Percentiles rank a stretch among this genome's conserved stretches.
These are phyloP conservation scores for Termitomyces sp. DNA, from an alignment of 768 basidiomycete genomes.

Conservation along the genomic window DNA sequence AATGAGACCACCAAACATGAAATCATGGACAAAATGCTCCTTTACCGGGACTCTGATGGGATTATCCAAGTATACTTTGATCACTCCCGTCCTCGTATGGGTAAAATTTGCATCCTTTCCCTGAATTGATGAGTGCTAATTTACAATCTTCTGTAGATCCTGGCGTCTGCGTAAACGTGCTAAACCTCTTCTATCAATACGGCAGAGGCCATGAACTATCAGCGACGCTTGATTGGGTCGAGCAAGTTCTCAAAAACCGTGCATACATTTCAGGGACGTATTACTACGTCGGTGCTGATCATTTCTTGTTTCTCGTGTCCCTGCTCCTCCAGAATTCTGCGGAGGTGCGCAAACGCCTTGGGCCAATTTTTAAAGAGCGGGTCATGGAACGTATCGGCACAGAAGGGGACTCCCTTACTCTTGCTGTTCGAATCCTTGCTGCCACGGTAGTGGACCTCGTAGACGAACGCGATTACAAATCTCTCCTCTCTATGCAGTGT, in stretches of 20 bases:
- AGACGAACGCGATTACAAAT: background rate
- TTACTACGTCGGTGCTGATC: background rate
- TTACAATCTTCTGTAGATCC: background rate
- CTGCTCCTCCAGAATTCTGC: background rate
- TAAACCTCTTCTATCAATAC: background rate
- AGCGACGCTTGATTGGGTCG: background rate
- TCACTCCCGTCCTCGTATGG: background rate
- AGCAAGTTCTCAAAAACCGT: background rate
- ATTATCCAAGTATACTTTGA: background rate
- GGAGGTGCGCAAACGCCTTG: background rate
- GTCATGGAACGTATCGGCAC: background rate
- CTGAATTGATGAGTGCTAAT: background rate
- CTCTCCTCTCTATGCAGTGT: background rate
- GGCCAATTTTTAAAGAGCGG: background rate
- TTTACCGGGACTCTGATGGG: background rate
- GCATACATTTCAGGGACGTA: background rate
- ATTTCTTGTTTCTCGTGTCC: background rate
- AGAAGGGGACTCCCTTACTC: background rate
- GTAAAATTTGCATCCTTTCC: background rate
- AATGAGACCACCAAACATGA: background rate
- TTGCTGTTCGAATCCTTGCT: background rate
- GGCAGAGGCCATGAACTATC: background rate
- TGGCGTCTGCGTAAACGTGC: background rate
- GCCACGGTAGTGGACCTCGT: background rate
- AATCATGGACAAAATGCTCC: background rate